Base-by-base conservation (phyloP, 768 basidiomycete genomes). In the Trametopsis cervina region DNA sequence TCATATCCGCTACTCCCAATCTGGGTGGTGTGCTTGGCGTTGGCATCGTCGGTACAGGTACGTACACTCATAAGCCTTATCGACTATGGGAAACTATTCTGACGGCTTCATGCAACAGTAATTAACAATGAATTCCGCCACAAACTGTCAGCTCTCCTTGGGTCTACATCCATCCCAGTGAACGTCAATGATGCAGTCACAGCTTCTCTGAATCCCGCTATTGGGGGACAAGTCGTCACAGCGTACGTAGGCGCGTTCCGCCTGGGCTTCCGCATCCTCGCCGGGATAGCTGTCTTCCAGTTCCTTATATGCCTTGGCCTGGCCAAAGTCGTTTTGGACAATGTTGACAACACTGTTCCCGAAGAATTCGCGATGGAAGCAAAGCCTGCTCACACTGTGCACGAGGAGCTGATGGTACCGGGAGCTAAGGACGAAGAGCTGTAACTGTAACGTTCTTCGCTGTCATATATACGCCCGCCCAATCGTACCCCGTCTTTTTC, bases 121-220 rank as follows among this genome's bases (percentile, higher is more conserved):
- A 54, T 54, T 35, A 54, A 54, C 36, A 54, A 50, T 27, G 20
- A 37, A 18, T 54, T 54, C 48, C 47, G 52, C 26, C 9, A 38
- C 17, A 25, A 27, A 15, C 36, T 54, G 4, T 12, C 43, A 1
- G 10, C 17, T 1, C 29, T 50, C 29, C 22, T 37, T 11, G 22
- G 40, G 11, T 9, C 38, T 3, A 25, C 15, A 12, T 29, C 44
- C 21, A 22, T 42, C 17, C 43, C 43, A 5, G 13, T 23, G 41
- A 40, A 45, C 52, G 41, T 54, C 43, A 54, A 54, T 40, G 52
- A 54, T 44, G 52, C 52, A n/a, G 52, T 54, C 21, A 26, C 52
- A 27, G 52, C 52, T 12, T 23, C 52, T 6, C 24, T 17, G 26
- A 42, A 46, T 35, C 52, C 48, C 6, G 21, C 36, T 11, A 22